Evolutionary conservation across 306 rosid species (phyloP), one percentile per base, ranked within the genome.

Genomic region (Oxytropis ochrocephala): DNA sequence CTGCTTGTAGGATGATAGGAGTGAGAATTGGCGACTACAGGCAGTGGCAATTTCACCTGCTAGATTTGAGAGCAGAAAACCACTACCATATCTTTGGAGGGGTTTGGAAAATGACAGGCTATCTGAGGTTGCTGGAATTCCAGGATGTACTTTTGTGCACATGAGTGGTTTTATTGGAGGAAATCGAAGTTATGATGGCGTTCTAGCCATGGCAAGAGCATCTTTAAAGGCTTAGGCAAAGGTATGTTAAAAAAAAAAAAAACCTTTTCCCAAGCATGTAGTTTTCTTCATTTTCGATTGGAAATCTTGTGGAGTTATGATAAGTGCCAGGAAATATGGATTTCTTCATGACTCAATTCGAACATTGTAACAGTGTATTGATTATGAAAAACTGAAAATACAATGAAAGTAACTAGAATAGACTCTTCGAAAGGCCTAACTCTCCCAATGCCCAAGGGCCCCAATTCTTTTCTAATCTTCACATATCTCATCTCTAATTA

Each of bases 121-220:
- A 52, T 84, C 89, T 2, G 84, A 77, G 82, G 82, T 75, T 78
- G 69, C 81, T 12, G 89, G 84, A 56, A 82, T 84, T 62, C 80
- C 82, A 16, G 85, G 80, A 51, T 84, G 87, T 65, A 52, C 73
- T 47, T 86, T 86, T 81, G 92, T 75, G 27, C 82, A 87, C 84
- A 77, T 74, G 87, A 79, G 82, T 61, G 89, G 92, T 50, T 87
- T 84, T 78, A 82, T 84, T 44, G 89, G 87, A 57, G 91, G 87
- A 79, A 87, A 84, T 69, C 53, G 1, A 59, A 81, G 75, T 60
- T 82, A 77, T 65, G 84, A 78, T 3, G 87, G 91, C 1, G 85
- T 81, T 75, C 77, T 81, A 43, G 73, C 86, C 5, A 84, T 86
- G 91, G 88, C 88, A 12, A 74, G 76, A 76, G 80, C 74, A 43